Conservation (phyloP, 345 rosid genomes). For the Rhodomyrtus tomentosa region DNA sequence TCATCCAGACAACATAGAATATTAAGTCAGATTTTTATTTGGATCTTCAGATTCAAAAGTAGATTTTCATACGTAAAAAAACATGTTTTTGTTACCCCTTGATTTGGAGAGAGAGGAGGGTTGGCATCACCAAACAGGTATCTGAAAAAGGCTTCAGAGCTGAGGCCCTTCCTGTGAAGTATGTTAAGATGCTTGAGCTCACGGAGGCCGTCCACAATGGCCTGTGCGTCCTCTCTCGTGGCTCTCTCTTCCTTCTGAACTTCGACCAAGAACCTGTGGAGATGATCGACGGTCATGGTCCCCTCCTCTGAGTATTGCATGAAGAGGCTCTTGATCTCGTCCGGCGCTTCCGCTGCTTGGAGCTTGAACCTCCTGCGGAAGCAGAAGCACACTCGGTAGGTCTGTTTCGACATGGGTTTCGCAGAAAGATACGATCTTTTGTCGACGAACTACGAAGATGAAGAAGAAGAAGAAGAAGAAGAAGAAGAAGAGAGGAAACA, state of each 20-base stretch:
- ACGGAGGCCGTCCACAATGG: conserved; percentile 30
- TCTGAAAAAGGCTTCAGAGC: conserved; percentile 37
- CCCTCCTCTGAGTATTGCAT: conserved; percentile 21
- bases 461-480: neutral
- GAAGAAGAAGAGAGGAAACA: neutral
- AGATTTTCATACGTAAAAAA: neutral
- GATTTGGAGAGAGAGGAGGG: conserved; percentile 13
- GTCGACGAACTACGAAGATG: neutral
- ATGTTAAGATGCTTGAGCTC: conserved; percentile 27
- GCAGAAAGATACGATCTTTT: neutral
- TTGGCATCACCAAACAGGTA: conserved; percentile 43
- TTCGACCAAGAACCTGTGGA: conserved; percentile 30
- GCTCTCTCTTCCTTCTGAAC: conserved; percentile 32
- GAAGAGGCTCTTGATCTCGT: conserved; percentile 23
- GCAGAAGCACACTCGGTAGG: conserved; percentile 42
- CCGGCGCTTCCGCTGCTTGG: conserved; percentile 29
- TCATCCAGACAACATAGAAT: neutral
- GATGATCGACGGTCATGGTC: conserved; percentile 25
- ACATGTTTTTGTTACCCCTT: conserved; percentile 10
- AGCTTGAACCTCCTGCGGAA: conserved; percentile 45
- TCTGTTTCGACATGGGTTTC: conserved; percentile 8
- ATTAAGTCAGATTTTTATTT: neutral
- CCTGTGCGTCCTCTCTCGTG: conserved; percentile 34
- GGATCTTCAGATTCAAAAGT: neutral
- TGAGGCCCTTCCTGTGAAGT: conserved; percentile 35